Conservation (phyloP, 495 filamentous ascomycete genomes). For the Penicillium psychrofluorescens region DNA sequence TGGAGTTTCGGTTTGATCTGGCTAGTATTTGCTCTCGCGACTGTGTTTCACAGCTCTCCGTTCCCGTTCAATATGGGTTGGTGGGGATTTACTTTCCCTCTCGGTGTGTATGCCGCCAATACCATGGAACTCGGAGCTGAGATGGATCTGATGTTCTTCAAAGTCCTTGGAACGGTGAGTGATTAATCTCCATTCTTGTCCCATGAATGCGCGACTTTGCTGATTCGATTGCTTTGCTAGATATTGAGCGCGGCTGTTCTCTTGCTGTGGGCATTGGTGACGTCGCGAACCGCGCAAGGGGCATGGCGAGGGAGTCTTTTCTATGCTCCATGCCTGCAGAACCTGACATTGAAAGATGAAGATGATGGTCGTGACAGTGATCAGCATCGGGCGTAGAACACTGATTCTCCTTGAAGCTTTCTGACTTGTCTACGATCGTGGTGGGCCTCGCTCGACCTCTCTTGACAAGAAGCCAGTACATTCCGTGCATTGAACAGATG, state of each 20-base stretch:
- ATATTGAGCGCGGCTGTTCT: constrained; percentile 31
- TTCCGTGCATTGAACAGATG: background rate
- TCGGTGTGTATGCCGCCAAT: constrained; percentile 46
- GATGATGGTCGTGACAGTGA: constrained; percentile 2
- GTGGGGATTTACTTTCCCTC: constrained; percentile 56
- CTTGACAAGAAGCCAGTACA: too few relatives aligned
- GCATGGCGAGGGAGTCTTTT: constrained; percentile 36
- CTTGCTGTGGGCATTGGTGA: constrained; percentile 38
- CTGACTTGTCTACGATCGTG: too few relatives aligned
- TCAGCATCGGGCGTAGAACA: constrained; percentile 7
- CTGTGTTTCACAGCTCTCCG: constrained; percentile 23
- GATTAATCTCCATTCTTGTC: background rate
- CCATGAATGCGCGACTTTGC: background rate
- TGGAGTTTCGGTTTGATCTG: constrained; percentile 45
- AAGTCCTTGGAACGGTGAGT: constrained; percentile 39
- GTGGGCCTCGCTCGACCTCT: too few relatives aligned
- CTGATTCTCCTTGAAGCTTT: too few relatives aligned
- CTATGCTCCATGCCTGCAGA: constrained; percentile 41
- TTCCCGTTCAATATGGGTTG: constrained; percentile 59
- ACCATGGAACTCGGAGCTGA: constrained; percentile 40
- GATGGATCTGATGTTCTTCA: constrained; percentile 41
- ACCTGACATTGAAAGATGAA: constrained; percentile 19
- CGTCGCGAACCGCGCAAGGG: constrained; percentile 26
- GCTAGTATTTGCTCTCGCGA: constrained; percentile 40
- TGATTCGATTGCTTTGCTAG: constrained; percentile 8